Conservation (phyloP, 2,329 filamentous ascomycete genomes). For the Claviceps purpurea region DNA sequence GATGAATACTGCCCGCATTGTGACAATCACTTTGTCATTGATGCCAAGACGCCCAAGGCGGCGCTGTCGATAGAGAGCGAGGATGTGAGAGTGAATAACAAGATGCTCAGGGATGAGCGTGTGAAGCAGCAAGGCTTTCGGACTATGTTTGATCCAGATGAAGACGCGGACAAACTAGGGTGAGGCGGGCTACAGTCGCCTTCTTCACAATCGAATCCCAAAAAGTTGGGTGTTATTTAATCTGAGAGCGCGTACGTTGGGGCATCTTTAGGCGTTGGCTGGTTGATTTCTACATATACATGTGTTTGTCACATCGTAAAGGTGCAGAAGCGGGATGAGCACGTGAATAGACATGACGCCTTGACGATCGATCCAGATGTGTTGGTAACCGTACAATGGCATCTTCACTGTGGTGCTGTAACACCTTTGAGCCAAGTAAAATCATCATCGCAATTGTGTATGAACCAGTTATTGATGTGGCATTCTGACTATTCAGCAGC, state of each 20-base stretch:
- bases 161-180: conserved; percentile 63
- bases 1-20: conserved; percentile 99
- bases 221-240: neutral
- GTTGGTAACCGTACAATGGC: conserved; percentile 22
- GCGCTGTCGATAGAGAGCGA: conserved; percentile 81
- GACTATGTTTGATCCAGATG: conserved; percentile 63
- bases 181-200: conserved; percentile 25
- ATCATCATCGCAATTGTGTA: neutral
- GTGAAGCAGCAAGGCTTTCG: conserved; percentile 44
- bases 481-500: conserved; percentile 19
- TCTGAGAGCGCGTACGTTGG: neutral
- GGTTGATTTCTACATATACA: conserved; percentile 16
- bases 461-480: conserved; percentile 1
- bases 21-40: conserved; percentile 95
- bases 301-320: neutral
- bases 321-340: neutral
- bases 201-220: neutral
- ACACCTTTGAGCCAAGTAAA: conserved; percentile 2
- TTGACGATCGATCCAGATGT: conserved; percentile 10
- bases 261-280: conserved; percentile 17
- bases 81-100: conserved; percentile 70
- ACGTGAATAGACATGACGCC: neutral
- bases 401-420: conserved; percentile 13
- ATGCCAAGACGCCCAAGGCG: conserved; percentile 73
- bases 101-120: conserved; percentile 89